Conservation (phyloP, 1,139 yeast genomes). For the Geotrichum klebahnii region DNA sequence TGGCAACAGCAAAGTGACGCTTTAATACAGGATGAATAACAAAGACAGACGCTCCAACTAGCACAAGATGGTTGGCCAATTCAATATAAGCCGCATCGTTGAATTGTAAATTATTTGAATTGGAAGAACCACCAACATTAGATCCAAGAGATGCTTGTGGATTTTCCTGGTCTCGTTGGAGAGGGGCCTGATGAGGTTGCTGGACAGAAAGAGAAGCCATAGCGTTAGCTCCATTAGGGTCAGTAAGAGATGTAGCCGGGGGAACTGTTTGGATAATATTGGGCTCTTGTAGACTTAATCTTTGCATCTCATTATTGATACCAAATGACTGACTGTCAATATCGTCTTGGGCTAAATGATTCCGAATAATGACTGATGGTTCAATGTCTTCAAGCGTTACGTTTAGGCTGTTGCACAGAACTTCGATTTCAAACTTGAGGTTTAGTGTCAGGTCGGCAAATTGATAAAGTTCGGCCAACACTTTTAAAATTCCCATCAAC, state of each 20-base stretch:
- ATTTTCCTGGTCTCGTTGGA: background rate
- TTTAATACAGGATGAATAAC: constrained; percentile 73
- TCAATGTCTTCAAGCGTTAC: constrained; percentile 58
- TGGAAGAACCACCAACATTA: background rate
- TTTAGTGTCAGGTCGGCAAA: constrained; percentile 79
- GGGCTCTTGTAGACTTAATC: constrained; percentile 12
- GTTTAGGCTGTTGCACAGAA: constrained; percentile 68
- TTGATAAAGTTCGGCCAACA: constrained; percentile 78
- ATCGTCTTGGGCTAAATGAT: constrained; percentile 40
- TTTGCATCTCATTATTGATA: constrained; percentile 9
- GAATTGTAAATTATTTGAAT: constrained; percentile 15
- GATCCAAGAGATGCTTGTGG: background rate
- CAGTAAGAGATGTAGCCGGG: too few relatives aligned
- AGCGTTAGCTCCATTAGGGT: too few relatives aligned
- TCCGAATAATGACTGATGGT: constrained; percentile 60
- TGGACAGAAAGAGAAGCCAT: constrained; percentile 1
- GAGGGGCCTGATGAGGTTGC: background rate
- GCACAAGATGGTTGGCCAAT: constrained; percentile 29
- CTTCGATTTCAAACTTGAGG: constrained; percentile 90
- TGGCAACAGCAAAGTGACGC: constrained; percentile 75
- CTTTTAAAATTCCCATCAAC: constrained; percentile 72
- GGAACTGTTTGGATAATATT: constrained; percentile 9
- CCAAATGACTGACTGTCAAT: constrained; percentile 19
- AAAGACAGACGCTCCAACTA: constrained; percentile 68
- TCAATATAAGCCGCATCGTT: constrained; percentile 23